Evolutionary conservation across 1,139 yeast genomes (phyloP).

Genomic region (Yamadazyma buinensis): DNA sequence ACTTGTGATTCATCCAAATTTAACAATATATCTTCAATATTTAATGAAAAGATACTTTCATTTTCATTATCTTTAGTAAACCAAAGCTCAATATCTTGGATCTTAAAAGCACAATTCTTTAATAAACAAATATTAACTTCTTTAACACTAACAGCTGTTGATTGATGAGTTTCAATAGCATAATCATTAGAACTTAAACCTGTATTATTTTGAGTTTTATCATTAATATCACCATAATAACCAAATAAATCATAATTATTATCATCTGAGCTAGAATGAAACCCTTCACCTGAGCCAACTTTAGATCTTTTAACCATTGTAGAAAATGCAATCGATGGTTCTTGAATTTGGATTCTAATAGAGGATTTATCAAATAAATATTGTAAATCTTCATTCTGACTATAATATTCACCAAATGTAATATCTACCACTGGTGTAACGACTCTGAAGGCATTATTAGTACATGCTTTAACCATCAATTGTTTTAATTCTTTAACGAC

Average conservation of each 20-base stretch:
- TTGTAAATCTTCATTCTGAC: slow-evolving; percentile 1
- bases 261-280: background rate
- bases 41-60: slow-evolving; percentile 28
- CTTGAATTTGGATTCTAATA: slow-evolving; percentile 25
- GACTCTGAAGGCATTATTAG: slow-evolving; percentile 45
- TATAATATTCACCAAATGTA: slow-evolving; percentile 38
- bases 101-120: slow-evolving; percentile 10
- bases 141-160: slow-evolving; percentile 32
- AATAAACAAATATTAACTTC: slow-evolving; percentile 20
- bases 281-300: too few species aligned
- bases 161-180: slow-evolving; percentile 8
- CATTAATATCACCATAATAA: background rate
- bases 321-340: slow-evolving; percentile 38
- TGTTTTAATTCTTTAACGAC: slow-evolving; percentile 44
- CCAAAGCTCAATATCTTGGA: slow-evolving; percentile 45
- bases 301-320: slow-evolving; percentile 9
- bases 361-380: background rate
- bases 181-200: slow-evolving; percentile 3
- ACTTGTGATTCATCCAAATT: slow-evolving; percentile 32
- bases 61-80: slow-evolving; percentile 21
- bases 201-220: background rate
- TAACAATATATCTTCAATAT: slow-evolving; percentile 28
- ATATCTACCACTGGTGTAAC: slow-evolving; percentile 48
- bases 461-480: slow-evolving; percentile 32
- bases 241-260: too few species aligned